Conservation (phyloP, 306 rosid species). For the Lotus japonicus region DNA sequence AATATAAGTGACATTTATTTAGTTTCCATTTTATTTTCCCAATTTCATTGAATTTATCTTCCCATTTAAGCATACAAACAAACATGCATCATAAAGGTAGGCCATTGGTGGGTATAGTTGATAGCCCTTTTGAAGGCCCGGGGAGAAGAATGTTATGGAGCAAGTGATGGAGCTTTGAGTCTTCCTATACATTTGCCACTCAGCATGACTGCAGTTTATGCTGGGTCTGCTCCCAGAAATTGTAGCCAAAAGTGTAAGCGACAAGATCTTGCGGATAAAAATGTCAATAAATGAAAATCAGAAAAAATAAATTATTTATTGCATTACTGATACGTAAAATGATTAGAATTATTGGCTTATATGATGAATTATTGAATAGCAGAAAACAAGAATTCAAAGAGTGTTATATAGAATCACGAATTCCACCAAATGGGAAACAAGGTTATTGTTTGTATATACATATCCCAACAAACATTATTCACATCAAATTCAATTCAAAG, state of each 20-base stretch:
- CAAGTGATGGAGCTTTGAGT: slow-evolving; percentile 63
- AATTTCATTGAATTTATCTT: background rate
- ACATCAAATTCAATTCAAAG: slow-evolving; percentile 1
- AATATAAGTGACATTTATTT: too few relatives aligned
- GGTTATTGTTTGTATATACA: slow-evolving; percentile 22
- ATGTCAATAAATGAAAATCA: slow-evolving; percentile 21
- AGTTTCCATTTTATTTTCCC: background rate
- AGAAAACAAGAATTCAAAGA: slow-evolving; percentile 26
- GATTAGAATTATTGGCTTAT: slow-evolving; percentile 20
- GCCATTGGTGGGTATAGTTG: slow-evolving; percentile 19
- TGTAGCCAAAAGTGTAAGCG: slow-evolving; percentile 48
- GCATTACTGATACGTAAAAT: background rate
- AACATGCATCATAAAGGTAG: slow-evolving; percentile 19
- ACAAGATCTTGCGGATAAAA: slow-evolving; percentile 47
- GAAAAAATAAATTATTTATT: background rate
- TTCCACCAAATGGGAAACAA: slow-evolving; percentile 35
- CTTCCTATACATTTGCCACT: slow-evolving; percentile 38
- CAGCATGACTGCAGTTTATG: slow-evolving; percentile 52
- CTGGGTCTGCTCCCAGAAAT: slow-evolving; percentile 46
- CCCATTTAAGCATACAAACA: slow-evolving; percentile 22
- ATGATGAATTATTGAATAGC: background rate
- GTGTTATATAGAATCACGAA: slow-evolving; percentile 23
- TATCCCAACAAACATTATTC: slow-evolving; percentile 1
- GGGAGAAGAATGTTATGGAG: slow-evolving; percentile 88
- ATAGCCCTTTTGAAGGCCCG: slow-evolving; percentile 25